Percentiles rank a stretch among this genome's conserved stretches.
Evolutionary conservation across 2,329 filamentous ascomycete species (phyloP).

Genomic region (Ilyonectria destructans): DNA sequence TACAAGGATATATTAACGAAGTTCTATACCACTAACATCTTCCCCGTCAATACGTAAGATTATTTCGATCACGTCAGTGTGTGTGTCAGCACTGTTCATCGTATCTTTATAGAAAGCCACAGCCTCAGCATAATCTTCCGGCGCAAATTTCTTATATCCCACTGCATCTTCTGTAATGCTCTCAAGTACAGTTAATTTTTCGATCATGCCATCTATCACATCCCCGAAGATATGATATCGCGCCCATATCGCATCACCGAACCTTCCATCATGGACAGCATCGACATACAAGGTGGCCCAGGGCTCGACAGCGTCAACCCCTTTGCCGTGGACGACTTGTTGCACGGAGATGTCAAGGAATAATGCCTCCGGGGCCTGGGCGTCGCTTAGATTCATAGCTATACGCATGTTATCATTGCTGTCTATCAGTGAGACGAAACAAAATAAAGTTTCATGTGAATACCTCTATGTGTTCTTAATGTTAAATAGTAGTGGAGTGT

Average conservation of each 20-base stretch:
- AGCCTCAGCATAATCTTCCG: conserved; percentile 12
- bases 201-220: conserved; percentile 3
- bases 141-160: conserved; percentile 36
- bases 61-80: conserved; percentile 19
- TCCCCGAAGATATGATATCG: conserved; percentile 15
- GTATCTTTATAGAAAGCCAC: not conserved
- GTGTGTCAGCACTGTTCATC: not conserved
- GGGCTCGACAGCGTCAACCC: conserved; percentile 30
- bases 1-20: too few species aligned
- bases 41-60: too few species aligned
- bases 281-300: conserved; percentile 39
- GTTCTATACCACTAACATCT: too few species aligned
- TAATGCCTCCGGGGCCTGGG: not conserved
- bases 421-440: too few species aligned
- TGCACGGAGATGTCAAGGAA: too few species aligned
- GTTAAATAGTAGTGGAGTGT: too few species aligned
- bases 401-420: not conserved
- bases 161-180: conserved; percentile 15
- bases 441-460: too few species aligned
- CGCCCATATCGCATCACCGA: conserved; percentile 21
- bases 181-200: conserved; percentile 13
- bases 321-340: too few species aligned
- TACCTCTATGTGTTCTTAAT: too few species aligned
- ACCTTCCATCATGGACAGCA: conserved; percentile 9
- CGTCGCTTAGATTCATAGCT: not conserved